A percentile compares a stretch with the other conserved stretches of the same genome.
Conservation (phyloP, 148 eudicot genomes). For the Cornus kousa region DNA sequence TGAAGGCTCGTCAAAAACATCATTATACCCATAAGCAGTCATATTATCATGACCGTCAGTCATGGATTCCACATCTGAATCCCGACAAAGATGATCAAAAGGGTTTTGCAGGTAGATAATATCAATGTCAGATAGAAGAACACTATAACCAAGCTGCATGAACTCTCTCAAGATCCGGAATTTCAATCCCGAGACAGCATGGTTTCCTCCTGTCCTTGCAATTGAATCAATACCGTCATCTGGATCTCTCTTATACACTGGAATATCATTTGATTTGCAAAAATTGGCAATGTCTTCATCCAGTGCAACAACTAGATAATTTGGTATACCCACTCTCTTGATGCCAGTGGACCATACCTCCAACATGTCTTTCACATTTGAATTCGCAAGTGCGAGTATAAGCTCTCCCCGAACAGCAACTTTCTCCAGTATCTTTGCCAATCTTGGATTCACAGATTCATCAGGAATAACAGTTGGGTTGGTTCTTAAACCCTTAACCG, state of each 20-base stretch:
- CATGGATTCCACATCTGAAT: slow-evolving; percentile 89
- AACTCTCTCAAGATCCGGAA: slow-evolving; percentile 85
- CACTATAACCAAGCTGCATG: slow-evolving; percentile 76
- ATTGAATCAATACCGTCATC: slow-evolving; percentile 64
- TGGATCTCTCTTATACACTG: slow-evolving; percentile 75
- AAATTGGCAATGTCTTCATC: slow-evolving; percentile 61
- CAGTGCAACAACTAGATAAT: slow-evolving; percentile 79
- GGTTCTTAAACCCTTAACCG: slow-evolving; percentile 78
- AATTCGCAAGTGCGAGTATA: slow-evolving; percentile 76
- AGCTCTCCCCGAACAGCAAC: slow-evolving; percentile 71
- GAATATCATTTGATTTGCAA: slow-evolving; percentile 62
- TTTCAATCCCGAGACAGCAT: slow-evolving; percentile 83
- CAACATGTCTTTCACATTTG: slow-evolving; percentile 73
- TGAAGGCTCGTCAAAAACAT: slow-evolving; percentile 78
- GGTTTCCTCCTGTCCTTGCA: slow-evolving; percentile 71
- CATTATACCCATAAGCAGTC: slow-evolving; percentile 82
- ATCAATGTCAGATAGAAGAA: slow-evolving; percentile 85
- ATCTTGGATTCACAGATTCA: slow-evolving; percentile 75
- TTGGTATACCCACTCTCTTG: slow-evolving; percentile 63
- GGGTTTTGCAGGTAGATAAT: slow-evolving; percentile 86
- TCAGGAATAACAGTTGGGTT: slow-evolving; percentile 81
- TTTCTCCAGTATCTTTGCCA: slow-evolving; percentile 58
- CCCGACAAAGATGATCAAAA: slow-evolving; percentile 71
- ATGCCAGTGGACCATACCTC: slow-evolving; percentile 61
- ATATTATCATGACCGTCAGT: slow-evolving; percentile 74